Evolutionary conservation across 345 rosid genomes (phyloP).

Genomic region (Eucalyptus globulus): DNA sequence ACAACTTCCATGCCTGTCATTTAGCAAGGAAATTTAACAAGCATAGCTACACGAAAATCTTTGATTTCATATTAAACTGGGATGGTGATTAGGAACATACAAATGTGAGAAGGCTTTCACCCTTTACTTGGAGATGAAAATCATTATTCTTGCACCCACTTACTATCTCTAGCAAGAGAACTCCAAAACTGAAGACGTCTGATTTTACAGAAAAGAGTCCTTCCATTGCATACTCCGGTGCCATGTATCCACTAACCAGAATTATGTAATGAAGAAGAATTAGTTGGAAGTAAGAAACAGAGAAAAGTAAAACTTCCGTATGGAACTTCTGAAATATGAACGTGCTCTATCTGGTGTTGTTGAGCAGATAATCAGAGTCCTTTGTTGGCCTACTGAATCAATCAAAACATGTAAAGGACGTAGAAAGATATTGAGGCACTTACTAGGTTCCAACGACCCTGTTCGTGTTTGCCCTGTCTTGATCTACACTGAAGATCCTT

Average conservation of each 20-base stretch:
- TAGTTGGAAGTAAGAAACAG: background rate
- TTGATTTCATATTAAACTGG: fast-evolving
- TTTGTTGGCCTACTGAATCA: background rate
- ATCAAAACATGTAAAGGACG: background rate
- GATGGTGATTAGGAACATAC: background rate
- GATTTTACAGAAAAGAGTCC: slow-evolving; percentile 26
- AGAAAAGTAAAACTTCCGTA: background rate
- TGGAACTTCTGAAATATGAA: background rate
- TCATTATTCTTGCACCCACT: background rate
- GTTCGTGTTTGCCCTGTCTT: background rate
- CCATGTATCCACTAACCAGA: slow-evolving; percentile 21
- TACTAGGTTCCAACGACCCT: background rate
- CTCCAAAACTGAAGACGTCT: slow-evolving; percentile 2
- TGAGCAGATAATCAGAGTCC: background rate
- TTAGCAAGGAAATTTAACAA: background rate
- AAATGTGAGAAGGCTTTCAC: slow-evolving; percentile 4
- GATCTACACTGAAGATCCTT: background rate
- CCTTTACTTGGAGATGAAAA: background rate
- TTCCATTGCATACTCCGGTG: slow-evolving; percentile 18
- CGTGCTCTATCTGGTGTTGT: background rate
- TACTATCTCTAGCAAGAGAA: background rate
- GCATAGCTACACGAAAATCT: background rate
- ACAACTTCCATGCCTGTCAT: background rate
- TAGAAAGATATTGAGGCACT: background rate
- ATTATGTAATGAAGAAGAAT: background rate